Conservation (phyloP, 2,329 filamentous ascomycete genomes). For the Calonectria ilicicola region DNA sequence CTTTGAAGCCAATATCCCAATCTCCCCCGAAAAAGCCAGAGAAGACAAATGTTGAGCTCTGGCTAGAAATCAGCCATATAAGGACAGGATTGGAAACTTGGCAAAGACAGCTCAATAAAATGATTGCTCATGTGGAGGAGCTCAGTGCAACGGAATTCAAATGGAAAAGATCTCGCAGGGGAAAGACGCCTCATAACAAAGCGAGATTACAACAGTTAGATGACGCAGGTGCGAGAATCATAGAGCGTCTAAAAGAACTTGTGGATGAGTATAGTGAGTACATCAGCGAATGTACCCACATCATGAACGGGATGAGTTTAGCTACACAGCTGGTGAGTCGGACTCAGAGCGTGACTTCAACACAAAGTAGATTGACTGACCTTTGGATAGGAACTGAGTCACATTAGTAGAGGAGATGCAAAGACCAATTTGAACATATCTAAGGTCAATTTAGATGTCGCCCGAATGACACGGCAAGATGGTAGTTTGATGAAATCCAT, state of each 20-base stretch:
- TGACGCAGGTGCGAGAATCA: constrained; percentile 5
- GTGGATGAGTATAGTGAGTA: constrained; percentile 32
- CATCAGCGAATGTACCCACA: constrained; percentile 26
- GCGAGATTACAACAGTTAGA: background rate
- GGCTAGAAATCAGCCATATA: too few species aligned
- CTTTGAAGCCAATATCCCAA: too few species aligned
- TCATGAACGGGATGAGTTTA: constrained; percentile 30
- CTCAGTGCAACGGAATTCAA: too few species aligned
- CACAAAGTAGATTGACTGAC: background rate
- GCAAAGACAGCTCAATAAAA: too few species aligned
- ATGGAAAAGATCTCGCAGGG: too few species aligned
- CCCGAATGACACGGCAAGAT: constrained; percentile 24
- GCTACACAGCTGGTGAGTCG: constrained; percentile 28
- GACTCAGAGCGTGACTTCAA: too few species aligned
- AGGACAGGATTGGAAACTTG: too few species aligned
- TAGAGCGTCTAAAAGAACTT: constrained; percentile 24
- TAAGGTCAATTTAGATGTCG: constrained; percentile 23
- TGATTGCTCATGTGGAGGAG: too few species aligned
- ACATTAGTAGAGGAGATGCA: constrained; percentile 23
- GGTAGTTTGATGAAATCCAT: constrained; percentile 33
- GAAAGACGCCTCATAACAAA: background rate
- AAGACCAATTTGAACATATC: constrained; percentile 15
- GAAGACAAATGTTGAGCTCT: too few species aligned
- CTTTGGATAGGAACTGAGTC: constrained; percentile 3
- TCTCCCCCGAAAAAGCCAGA: too few species aligned